Evolutionary conservation across 352 stramenopile genomes (phyloP), one percentile per base, ranked within the genome.

Genomic region (Phytophthora uliginosa): DNA sequence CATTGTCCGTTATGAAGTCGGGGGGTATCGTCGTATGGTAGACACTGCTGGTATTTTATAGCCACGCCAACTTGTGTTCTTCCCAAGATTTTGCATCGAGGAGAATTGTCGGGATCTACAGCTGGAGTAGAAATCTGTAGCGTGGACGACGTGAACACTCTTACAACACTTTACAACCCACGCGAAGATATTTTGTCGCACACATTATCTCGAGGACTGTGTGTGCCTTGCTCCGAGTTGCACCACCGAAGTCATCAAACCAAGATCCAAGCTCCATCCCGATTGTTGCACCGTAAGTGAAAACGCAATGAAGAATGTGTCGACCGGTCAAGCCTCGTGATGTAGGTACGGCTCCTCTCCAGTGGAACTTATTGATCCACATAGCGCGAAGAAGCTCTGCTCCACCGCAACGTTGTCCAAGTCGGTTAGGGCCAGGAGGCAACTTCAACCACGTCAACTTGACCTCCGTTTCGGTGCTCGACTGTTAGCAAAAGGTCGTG

Each of bases 401-500:
- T 18, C 7, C 12, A n/a, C 38, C 7, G 38, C 38, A 8, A 22
- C 20, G n/a, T 51, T 26, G n/a, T 7, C 42, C 15, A n/a, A 10
- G 38, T 9, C 38, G 38, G 18, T 47, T 15, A 45, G 18, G 15
- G 13, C 3, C 38, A 42, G 36, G 9, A 48, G 42, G 18, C 15
- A 24, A 20, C 42, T 42, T 42, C 36, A 42, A 42, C 42, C 42
- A 51, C 18, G 26, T 51, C 42, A 51, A 51, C 42, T 51, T 51
- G 18, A n/a, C 18, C 42, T 51, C 15, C 15, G 38, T 51, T 51
- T 51, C 42, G 42, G 20, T 15, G 42, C 42, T 51, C 42, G 42
- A 51, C 42, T 10, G 42, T 6, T 24, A 20, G 56, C 36, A 62
- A 62, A 62, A 26, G 56, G 56, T 62, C 56, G 56, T 51, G 22